These are phyloP conservation scores for Phytophthora palmivora DNA, from an alignment of 352 stramenopile species.

Conservation along the genomic window DNA sequence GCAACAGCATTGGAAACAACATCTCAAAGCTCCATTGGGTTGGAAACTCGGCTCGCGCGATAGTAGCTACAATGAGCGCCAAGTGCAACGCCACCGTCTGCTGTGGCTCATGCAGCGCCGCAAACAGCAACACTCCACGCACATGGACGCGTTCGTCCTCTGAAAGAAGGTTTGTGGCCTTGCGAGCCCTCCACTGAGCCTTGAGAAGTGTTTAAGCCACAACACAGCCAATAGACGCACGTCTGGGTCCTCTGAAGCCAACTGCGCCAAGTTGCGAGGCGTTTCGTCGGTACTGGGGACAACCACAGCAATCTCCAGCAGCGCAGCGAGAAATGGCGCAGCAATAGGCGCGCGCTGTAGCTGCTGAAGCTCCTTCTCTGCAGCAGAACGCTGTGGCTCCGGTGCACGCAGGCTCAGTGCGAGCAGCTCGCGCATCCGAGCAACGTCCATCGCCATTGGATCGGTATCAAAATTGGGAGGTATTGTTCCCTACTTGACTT, in stretches of 20 bases:
- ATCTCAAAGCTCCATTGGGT: conserved; percentile 66
- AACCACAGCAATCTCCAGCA: conserved; percentile 60
- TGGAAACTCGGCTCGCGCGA: conserved; percentile 82
- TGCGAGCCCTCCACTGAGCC: conserved; percentile 50
- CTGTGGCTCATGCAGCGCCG: conserved; percentile 71
- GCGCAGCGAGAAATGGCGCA: conserved; percentile 43
- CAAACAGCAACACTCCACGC: conserved; percentile 63
- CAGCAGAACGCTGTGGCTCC: conserved; percentile 48
- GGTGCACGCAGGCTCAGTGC: conserved; percentile 47
- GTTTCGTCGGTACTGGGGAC: conserved; percentile 38
- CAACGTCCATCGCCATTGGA: conserved; percentile 33
- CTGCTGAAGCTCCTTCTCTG: conserved; percentile 65
- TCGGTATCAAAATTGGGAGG: background rate
- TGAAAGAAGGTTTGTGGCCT: conserved; percentile 34
- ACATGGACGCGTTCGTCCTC: conserved; percentile 57
- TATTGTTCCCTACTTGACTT: conserved; percentile 18
- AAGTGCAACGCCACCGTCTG: conserved; percentile 66
- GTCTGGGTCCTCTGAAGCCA: conserved; percentile 46
- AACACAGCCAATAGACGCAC: conserved; percentile 72
- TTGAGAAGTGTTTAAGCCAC: conserved; percentile 85
- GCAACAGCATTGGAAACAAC: conserved; percentile 72
- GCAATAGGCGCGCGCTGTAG: conserved; percentile 48
- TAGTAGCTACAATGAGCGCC: conserved; percentile 65
- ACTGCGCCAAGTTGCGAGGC: conserved; percentile 32
- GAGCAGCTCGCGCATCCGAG: conserved; percentile 60